phyloP scores from a whole-genome alignment of 2,329 filamentous ascomycete genomes.

The Colletotrichum sp. region DNA sequence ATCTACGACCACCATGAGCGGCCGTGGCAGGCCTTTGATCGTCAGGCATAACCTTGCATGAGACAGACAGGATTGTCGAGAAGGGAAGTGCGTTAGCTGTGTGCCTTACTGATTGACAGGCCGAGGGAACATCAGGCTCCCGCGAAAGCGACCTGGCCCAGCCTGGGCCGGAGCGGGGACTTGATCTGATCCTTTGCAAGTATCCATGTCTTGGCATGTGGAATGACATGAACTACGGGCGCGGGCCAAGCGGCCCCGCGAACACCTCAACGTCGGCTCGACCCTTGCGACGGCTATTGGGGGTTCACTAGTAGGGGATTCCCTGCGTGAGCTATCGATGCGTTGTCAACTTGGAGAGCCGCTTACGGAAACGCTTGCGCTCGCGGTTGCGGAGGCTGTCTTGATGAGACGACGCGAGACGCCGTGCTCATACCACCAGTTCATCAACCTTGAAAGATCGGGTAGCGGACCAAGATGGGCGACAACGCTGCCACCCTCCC shows the following conservation, averaged over 20 bases:
- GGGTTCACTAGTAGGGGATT: neutral
- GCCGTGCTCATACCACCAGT: neutral
- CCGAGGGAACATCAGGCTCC: neutral
- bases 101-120: neutral
- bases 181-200: neutral
- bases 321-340: conserved; percentile 21
- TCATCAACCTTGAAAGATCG: neutral
- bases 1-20: neutral
- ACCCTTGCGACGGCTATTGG: neutral
- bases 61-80: neutral
- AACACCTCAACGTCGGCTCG: neutral
- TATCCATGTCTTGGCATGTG: neutral
- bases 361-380: conserved; percentile 35
- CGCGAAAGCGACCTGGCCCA: neutral
- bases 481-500: neutral
- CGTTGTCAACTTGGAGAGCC: conserved; percentile 32
- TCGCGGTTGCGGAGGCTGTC: conserved; percentile 6
- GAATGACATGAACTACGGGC: neutral
- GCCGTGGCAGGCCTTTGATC: neutral
- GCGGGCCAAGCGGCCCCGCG: neutral
- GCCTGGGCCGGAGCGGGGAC: neutral
- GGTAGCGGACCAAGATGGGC: neutral
- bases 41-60: neutral
- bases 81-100: neutral
- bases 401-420: neutral